Base-by-base conservation (phyloP, 2,329 filamentous ascomycete genomes). In the Fusarium staphyleae region DNA sequence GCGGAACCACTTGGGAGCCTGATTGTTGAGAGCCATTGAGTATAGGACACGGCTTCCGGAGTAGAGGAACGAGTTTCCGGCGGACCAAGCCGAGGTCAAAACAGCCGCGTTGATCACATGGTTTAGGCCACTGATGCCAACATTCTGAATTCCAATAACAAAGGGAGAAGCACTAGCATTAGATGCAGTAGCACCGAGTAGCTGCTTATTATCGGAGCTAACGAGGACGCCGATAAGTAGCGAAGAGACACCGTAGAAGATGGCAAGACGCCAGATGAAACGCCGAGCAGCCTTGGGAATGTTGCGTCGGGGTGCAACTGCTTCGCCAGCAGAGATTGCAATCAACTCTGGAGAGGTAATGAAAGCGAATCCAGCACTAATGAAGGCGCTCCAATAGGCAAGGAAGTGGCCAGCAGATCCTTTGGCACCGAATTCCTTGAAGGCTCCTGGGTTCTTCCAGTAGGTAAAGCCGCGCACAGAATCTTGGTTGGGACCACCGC, bases 21-120 rank as follows among this genome's bases (percentile, higher is more conserved):
- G 86, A 10, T 85, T 84, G 48, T 81, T 85, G 15, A 86, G 77
- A 0, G 87, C 81, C 66, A 92, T 81, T 48, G 85, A 87, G 67
- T 88, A 87, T 3, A 92, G 76, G 11, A 90, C 84, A 67, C 88
- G 84, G 37, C 84, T 87, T 49, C 87, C 85, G 0, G 84, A 86
- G 72, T 89, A 89, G 46, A 85, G 75, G 72, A 83, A 84, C 0
- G 82, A 81, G 63, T 86, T 86, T 16, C 79, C 82, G 3, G 83
- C 82, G 2, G 82, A 84, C 75, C 81, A 83, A 2, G 86, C 87
- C 10, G 85, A 87, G 4, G 87, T 84, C 33, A 89, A 74, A 52
- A 90, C 82, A 6, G 83, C 84, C 28, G 80, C 86, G 65, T 90
- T 90, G 74, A 90, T 85, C 57, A 89, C 78, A 34, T 81, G 83